Evolutionary conservation across 768 basidiomycete genomes (phyloP).

Genomic region (Cyclocybe cylindracea): DNA sequence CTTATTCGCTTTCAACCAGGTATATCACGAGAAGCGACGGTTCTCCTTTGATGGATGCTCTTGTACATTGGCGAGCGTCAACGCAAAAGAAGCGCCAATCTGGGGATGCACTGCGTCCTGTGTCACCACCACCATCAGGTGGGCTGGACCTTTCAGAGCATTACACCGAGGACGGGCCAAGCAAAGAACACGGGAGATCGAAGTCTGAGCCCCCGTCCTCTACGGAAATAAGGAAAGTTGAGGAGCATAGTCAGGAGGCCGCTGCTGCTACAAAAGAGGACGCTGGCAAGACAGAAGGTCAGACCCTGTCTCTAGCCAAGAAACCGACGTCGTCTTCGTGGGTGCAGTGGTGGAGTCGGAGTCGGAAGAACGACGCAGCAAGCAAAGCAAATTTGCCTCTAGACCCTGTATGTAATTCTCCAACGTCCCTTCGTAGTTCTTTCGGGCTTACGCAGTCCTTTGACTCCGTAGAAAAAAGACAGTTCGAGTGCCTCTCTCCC

Average conservation of each 20-base stretch:
- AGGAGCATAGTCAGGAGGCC: conserved; percentile 9
- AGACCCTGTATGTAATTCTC: conserved; percentile 7
- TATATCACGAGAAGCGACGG: conserved; percentile 79
- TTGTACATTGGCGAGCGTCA: conserved; percentile 63
- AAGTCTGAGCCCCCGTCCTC: conserved; percentile 18
- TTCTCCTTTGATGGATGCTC: conserved; percentile 74
- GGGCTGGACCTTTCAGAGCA: neutral
- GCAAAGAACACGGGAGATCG: conserved; percentile 14
- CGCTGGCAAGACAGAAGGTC: neutral
- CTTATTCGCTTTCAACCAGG: conserved; percentile 32
- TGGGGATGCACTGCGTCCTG: conserved; percentile 14
- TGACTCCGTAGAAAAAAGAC: conserved; percentile 4
- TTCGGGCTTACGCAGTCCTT: neutral
- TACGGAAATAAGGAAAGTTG: conserved; percentile 3
- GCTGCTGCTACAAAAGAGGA: neutral
- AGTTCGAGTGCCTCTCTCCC: conserved; percentile 13
- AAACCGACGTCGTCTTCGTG: conserved; percentile 68
- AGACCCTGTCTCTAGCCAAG: conserved; percentile 9
- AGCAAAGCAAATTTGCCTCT: conserved; percentile 11
- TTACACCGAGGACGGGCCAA: conserved; percentile 4
- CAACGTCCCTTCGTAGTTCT: neutral
- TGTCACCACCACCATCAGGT: conserved; percentile 12
- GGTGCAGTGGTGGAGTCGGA: conserved; percentile 84
- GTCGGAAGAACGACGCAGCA: conserved; percentile 35
- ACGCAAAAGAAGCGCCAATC: conserved; percentile 14